A percentile compares a stretch with the other conserved stretches of the same genome.
These are phyloP conservation scores for Rhododendron ovatum DNA, from an alignment of 148 eudicot genomes.

Conservation along the genomic window DNA sequence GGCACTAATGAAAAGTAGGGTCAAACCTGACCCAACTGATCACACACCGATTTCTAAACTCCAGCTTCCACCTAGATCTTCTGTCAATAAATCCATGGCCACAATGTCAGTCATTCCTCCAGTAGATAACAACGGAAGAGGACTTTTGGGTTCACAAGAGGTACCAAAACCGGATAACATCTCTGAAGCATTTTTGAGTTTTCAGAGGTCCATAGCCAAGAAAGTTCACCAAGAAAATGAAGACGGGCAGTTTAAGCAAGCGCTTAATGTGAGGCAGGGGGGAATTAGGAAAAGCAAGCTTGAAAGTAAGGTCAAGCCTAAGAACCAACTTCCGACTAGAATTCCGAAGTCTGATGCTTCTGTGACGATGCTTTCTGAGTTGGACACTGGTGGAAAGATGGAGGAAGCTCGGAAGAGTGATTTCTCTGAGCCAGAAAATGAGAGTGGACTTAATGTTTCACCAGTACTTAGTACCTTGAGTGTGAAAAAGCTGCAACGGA, in stretches of 20 bases:
- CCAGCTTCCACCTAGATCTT: conserved; percentile 47
- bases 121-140: conserved; percentile 20
- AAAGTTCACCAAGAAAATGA: conserved; percentile 43
- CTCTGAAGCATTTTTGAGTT: conserved; percentile 26
- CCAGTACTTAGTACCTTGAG: conserved; percentile 24
- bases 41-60: conserved; percentile 42
- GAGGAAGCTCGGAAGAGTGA: conserved; percentile 59
- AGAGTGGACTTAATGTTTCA: conserved; percentile 25
- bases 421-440: conserved; percentile 72
- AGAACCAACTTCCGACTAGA: conserved; percentile 39
- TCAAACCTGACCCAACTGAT: conserved; percentile 49
- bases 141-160: conserved; percentile 20
- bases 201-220: conserved; percentile 30
- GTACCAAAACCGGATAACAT: conserved; percentile 22
- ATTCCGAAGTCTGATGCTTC: conserved; percentile 37
- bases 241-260: conserved; percentile 56
- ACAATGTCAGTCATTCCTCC: conserved; percentile 21
- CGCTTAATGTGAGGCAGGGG: conserved; percentile 48
- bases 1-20: conserved; percentile 47
- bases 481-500: conserved; percentile 40
- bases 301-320: conserved; percentile 53
- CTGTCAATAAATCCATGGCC: conserved; percentile 45
- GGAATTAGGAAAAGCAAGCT: conserved; percentile 49
- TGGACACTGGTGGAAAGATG: conserved; percentile 24
- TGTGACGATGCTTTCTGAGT: conserved; percentile 30